Evolutionary conservation across 495 filamentous ascomycete species (phyloP).

Genomic region (Hyaloscypha variabilis): DNA sequence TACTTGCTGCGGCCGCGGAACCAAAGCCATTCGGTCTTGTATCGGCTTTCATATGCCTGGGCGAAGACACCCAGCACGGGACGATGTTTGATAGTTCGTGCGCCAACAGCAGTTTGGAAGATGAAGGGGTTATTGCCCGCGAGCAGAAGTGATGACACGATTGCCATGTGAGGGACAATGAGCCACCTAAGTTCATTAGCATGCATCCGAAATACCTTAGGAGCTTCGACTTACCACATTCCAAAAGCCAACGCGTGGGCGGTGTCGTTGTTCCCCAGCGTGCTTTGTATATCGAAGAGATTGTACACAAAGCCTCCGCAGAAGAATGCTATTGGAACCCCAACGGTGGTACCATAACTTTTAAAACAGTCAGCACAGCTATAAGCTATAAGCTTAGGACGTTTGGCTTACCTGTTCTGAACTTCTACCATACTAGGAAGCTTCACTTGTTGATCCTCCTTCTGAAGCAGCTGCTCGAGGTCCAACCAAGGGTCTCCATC

Average conservation of each 20-base stretch:
- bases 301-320: slow-evolving; percentile 38
- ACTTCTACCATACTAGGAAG: neutral
- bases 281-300: slow-evolving; percentile 37
- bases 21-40: slow-evolving; percentile 36
- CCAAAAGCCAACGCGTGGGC: slow-evolving; percentile 48
- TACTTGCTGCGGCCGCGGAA: slow-evolving; percentile 31
- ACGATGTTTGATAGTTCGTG: neutral
- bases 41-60: slow-evolving; percentile 25
- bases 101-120: slow-evolving; percentile 14
- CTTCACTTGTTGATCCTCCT: neutral
- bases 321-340: slow-evolving; percentile 49
- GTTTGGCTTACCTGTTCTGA: neutral
- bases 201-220: neutral
- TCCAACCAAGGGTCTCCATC: neutral
- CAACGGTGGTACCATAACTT: slow-evolving; percentile 46
- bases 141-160: slow-evolving; percentile 30
- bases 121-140: slow-evolving; percentile 33
- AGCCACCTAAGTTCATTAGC: slow-evolving; percentile 23
- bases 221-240: slow-evolving; percentile 37
- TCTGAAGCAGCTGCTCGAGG: neutral
- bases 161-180: slow-evolving; percentile 32
- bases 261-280: slow-evolving; percentile 43
- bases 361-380: neutral
- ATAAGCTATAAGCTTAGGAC: neutral
- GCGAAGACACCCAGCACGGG: neutral